Evolutionary conservation across 2,329 filamentous ascomycete genomes (phyloP), one percentile per base, ranked within the genome.

Genomic region (Colletotrichum spaethianum): DNA sequence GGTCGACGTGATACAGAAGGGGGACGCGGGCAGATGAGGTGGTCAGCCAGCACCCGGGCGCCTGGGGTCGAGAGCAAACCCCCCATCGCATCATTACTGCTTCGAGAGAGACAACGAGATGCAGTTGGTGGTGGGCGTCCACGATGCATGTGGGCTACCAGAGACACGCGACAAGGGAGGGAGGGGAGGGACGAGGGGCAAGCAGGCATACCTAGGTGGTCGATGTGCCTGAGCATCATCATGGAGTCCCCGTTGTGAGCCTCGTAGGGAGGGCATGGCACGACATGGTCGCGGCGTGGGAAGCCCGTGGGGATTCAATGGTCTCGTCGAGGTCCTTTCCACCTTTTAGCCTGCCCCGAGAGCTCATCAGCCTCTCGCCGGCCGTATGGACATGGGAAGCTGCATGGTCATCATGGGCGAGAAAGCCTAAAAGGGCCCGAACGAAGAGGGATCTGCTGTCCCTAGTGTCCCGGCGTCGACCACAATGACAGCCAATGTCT

Each of bases 141-240:
- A 38, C 26, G 33, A 53, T 33, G 18, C 38, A 55, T 36, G 20
- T 20, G 33, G 53, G 28, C 40, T 38, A 31, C 36, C 26, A 55
- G 20, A 40, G n/a, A 18, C 67, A 67, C 48, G 26, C 44, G 28
- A 38, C 28, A 18, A 28, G 42, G 59, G 59, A n/a, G n/a, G n/a
- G n/a, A n/a, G n/a, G n/a, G n/a, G n/a, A n/a, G n/a, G 4, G 18
- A 11, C 16, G 4, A 42, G 23, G 23, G 16, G 46, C 48, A 5
- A 33, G 40, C 38, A 18, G 59, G 28, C 59, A n/a, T n/a, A n/a
- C n/a, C 23, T 28, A 48, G 42, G 36, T 33, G 42, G 42, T 23
- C 28, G n/a, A 62, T 62, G 59, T 62, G 59, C 59, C 59, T 62
- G 59, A 50, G 36, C 59, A 62, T 61, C 59, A 62, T 61, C 59